phyloP scores from a whole-genome alignment of 306 rosid species.

The Prunus dulcis region DNA sequence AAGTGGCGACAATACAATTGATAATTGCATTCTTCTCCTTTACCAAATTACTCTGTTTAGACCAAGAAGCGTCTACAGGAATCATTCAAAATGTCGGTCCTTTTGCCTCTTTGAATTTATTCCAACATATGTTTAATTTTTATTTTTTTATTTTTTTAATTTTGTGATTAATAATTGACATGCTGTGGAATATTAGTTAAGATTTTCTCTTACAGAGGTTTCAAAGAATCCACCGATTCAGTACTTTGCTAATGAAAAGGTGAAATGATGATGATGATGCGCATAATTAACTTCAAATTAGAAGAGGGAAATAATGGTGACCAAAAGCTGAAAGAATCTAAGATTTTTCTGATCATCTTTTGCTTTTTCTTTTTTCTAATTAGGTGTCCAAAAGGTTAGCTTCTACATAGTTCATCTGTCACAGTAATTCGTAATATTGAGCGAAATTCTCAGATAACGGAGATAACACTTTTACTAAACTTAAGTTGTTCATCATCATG shows the following conservation, averaged over 20 bases:
- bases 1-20: too few relatives aligned
- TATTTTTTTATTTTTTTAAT: too few relatives aligned
- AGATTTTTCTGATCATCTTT: conserved; percentile 14
- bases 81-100: neutral
- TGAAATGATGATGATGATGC: neutral
- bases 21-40: neutral
- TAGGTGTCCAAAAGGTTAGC: neutral
- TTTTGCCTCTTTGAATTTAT: neutral
- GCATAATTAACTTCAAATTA: conserved; percentile 1
- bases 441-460: too few relatives aligned
- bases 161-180: neutral
- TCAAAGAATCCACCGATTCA: conserved; percentile 9
- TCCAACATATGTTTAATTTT: too few relatives aligned
- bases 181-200: neutral
- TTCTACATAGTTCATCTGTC: neutral
- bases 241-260: neutral
- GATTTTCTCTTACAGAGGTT: neutral
- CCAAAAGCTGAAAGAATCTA: conserved; percentile 12
- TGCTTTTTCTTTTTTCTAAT: neutral
- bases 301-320: neutral
- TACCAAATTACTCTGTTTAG: neutral
- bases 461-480: too few relatives aligned
- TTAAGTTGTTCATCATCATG: neutral
- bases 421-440: neutral
- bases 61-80: neutral